Evolutionary conservation across 306 rosid species (phyloP).

Genomic region (Pyrus pyrifolia): DNA sequence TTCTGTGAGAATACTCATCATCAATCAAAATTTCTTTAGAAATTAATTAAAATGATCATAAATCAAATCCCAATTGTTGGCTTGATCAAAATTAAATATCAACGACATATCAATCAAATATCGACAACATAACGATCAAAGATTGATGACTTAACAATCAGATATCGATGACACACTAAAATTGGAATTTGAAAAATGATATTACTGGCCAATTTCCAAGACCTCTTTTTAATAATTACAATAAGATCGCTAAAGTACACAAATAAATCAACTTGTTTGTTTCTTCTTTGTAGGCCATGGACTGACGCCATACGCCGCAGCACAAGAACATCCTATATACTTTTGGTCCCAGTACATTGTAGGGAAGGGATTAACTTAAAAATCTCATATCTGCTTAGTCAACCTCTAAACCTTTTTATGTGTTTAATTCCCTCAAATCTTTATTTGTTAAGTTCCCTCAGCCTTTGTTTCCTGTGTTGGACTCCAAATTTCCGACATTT

Average conservation of each 20-base stretch:
- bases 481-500: neutral
- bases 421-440: neutral
- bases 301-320: too few species aligned
- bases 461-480: neutral
- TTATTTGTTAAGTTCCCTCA: neutral
- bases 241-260: slow-evolving; percentile 6
- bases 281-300: too few species aligned
- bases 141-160: too few species aligned
- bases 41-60: too few species aligned
- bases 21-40: neutral
- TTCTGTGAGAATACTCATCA: slow-evolving; percentile 48
- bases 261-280: neutral
- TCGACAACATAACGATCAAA: too few species aligned
- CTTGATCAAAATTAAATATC: neutral
- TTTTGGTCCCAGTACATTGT: too few species aligned
- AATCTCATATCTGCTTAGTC: neutral
- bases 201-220: too few species aligned
- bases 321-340: too few species aligned
- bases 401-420: neutral
- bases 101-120: too few species aligned
- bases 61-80: neutral
- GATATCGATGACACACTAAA: too few species aligned
- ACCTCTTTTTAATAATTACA: neutral
- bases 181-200: too few species aligned
- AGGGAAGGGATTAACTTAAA: neutral